phyloP scores from a whole-genome alignment of 495 filamentous ascomycete species.

The Lasiosphaeris hirsuta region DNA sequence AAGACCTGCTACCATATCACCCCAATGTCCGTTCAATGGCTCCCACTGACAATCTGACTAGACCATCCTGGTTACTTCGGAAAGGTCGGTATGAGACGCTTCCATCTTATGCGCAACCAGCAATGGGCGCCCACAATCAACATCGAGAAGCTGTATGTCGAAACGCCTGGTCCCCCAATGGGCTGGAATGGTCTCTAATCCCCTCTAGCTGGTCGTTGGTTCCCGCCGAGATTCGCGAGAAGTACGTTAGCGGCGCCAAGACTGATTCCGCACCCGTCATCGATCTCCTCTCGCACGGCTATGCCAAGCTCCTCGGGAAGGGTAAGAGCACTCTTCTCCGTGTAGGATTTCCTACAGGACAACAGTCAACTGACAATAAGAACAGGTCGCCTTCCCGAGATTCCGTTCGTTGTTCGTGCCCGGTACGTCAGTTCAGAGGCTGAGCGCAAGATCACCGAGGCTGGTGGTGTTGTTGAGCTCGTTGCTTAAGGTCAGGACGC shows the following conservation, averaged over 20 bases:
- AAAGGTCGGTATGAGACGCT: conserved; percentile 38
- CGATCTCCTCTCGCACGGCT: conserved; percentile 36
- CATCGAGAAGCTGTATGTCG: conserved; percentile 35
- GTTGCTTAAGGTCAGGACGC: conserved; percentile 30
- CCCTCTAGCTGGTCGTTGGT: conserved; percentile 30
- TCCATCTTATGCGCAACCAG: conserved; percentile 36
- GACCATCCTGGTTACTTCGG: conserved; percentile 40
- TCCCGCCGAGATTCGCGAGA: conserved; percentile 31
- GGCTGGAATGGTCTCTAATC: neutral
- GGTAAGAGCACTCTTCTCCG: conserved; percentile 19
- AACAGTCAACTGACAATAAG: conserved; percentile 3
- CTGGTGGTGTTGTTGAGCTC: conserved; percentile 36
- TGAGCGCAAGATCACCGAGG: conserved; percentile 35
- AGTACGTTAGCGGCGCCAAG: conserved; percentile 34
- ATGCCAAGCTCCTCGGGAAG: conserved; percentile 38
- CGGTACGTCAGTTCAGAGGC: conserved; percentile 36
- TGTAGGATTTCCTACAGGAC: neutral
- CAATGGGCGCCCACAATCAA: conserved; percentile 35
- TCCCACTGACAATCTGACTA: conserved; percentile 22
- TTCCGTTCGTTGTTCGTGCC: conserved; percentile 33
- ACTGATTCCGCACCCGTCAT: conserved; percentile 33
- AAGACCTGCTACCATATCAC: conserved; percentile 5
- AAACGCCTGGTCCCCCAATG: neutral
- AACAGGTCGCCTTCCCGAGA: conserved; percentile 34
- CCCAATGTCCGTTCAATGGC: neutral